Percentiles rank a stretch among this genome's conserved stretches.
Evolutionary conservation across 1,139 yeast genomes (phyloP).

Genomic region (Groenewaldozyma sp.): DNA sequence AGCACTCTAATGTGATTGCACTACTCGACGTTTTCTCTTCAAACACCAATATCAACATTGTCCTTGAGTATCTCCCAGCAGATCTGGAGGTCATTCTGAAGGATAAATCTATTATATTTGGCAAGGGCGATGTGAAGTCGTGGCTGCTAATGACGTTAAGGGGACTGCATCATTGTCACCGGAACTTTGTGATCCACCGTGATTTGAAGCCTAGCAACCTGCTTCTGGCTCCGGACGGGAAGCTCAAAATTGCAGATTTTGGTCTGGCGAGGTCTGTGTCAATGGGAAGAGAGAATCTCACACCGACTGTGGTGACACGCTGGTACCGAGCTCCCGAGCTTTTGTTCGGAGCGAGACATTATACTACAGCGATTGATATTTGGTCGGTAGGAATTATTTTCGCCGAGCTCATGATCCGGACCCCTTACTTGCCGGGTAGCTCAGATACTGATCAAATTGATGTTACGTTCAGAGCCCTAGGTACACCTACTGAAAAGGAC

Average conservation of each 20-base stretch:
- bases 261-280: conserved; percentile 86
- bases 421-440: conserved; percentile 88
- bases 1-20: conserved; percentile 78
- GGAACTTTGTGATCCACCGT: conserved; percentile 82
- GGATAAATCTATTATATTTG: conserved; percentile 66
- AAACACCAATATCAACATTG: conserved; percentile 64
- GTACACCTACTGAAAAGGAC: conserved; percentile 84
- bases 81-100: conserved; percentile 87
- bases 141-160: conserved; percentile 92
- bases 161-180: conserved; percentile 91
- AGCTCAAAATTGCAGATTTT: conserved; percentile 90
- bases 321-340: conserved; percentile 98
- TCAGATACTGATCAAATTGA: conserved; percentile 86
- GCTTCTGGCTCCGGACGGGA: conserved; percentile 76
- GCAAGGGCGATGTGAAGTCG: conserved; percentile 80
- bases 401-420: conserved; percentile 90
- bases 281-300: conserved; percentile 62
- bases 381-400: conserved; percentile 97
- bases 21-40: conserved; percentile 78
- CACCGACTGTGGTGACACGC: conserved; percentile 91
- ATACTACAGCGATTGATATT: conserved; percentile 78
- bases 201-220: conserved; percentile 50
- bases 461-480: conserved; percentile 86
- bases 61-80: conserved; percentile 82
- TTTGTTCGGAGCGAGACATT: conserved; percentile 79